phyloP scores from a whole-genome alignment of 2,329 filamentous ascomycete genomes.

The Chaetomiaceae sp. region DNA sequence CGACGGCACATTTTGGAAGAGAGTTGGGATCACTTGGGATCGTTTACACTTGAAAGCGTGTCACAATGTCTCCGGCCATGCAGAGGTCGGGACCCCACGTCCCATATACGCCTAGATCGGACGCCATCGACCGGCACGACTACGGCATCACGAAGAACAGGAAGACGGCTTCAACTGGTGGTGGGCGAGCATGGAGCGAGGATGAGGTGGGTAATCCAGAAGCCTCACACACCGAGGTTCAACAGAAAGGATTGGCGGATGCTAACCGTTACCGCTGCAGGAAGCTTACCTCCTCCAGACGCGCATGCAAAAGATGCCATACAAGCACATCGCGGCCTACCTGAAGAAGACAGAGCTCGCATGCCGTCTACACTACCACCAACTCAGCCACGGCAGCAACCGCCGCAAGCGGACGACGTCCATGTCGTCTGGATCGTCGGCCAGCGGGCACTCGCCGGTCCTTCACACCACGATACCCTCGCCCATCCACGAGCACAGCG shows the following conservation, averaged over 20 bases:
- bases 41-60: slow-evolving; percentile 11
- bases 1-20: slow-evolving; percentile 8
- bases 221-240: neutral
- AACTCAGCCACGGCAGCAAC: slow-evolving; percentile 76
- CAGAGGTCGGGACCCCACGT: slow-evolving; percentile 42
- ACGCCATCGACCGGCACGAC: slow-evolving; percentile 54
- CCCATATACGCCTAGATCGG: slow-evolving; percentile 48
- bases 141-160: slow-evolving; percentile 61
- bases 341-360: slow-evolving; percentile 85
- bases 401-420: slow-evolving; percentile 73
- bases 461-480: slow-evolving; percentile 46
- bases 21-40: slow-evolving; percentile 9
- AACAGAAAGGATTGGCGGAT: neutral
- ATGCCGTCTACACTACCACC: slow-evolving; percentile 82
- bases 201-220: slow-evolving; percentile 60
- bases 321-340: slow-evolving; percentile 82
- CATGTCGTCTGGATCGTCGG: slow-evolving; percentile 61
- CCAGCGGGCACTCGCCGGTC: slow-evolving; percentile 47
- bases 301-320: slow-evolving; percentile 82
- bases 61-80: slow-evolving; percentile 48
- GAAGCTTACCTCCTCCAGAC: slow-evolving; percentile 81
- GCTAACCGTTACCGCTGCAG: slow-evolving; percentile 39
- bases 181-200: slow-evolving; percentile 78
- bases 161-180: slow-evolving; percentile 66
- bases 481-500: slow-evolving; percentile 43